Base-by-base conservation (phyloP, 805 yeast species). In the Saturnispora quitensis region DNA sequence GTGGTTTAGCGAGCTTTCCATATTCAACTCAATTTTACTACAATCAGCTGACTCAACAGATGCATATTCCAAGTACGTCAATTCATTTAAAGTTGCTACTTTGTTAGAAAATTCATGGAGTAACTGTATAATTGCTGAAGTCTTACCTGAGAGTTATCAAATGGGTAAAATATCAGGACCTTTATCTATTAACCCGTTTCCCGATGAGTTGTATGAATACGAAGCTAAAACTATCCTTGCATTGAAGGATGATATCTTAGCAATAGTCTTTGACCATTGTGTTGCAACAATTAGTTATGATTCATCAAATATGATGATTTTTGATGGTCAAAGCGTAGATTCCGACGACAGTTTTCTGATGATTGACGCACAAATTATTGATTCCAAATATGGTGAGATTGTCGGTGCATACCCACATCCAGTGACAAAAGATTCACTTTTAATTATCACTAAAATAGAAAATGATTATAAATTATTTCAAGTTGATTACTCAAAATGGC, bases 141-240 rank as follows among this genome's bases (percentile, higher is more conserved):
- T 38, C 5, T 42, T 66, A 9, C 67, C 67, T 1, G 25, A 51
- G 8, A 40, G 45, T 12, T 51, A 62, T 34, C 52, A 36, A 12
- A 53, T 52, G 38, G 66, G 65, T 10, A 60, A 58, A 36, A 52
- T 66, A 5, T 48, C 53, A 0, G 88, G 88, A 2, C 85, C 88
- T 2, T 68, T 78, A 50, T 58, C 69, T 0, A 66, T 81, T 13
- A 60, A 66, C 31, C 85, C 86, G 3, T 83, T 72, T 56, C 85
- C 86, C 0, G 74, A 72, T 3, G 63, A 60, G 10, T 62, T 83
- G 3, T 82, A 84, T 60, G 69, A 68, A 3, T 74, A 69, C 34
- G 69, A 70, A 8, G 77, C 78, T 0, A 53, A 63, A 17, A 59
- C 60, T 42, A 28, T 66, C 10, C 31, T 66, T 3, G 42, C 66